A percentile compares a stretch with the other conserved stretches of the same genome.
phyloP scores from a whole-genome alignment of 495 filamentous ascomycete species.

The Neurospora africana region DNA sequence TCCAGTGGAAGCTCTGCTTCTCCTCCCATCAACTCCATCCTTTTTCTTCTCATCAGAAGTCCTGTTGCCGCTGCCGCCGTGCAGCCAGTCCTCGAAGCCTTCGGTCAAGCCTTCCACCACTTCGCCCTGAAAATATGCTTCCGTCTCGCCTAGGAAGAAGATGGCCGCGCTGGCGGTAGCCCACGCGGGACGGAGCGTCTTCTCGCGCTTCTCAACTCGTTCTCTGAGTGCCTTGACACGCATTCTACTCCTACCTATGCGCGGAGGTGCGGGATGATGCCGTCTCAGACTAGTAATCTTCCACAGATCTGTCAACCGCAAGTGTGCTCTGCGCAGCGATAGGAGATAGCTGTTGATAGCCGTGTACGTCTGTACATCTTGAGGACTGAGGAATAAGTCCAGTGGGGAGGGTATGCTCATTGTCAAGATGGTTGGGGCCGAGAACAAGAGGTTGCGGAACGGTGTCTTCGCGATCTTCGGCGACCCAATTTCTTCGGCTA shows the following conservation, averaged over 20 bases:
- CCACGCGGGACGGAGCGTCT: slow-evolving; percentile 70
- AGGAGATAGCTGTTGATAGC: slow-evolving; percentile 79
- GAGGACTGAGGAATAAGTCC: slow-evolving; percentile 70
- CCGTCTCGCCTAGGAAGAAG: slow-evolving; percentile 78
- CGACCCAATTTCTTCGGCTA: slow-evolving; percentile 10
- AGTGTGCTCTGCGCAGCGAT: slow-evolving; percentile 68
- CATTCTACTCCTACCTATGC: slow-evolving; percentile 44
- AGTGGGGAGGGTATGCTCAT: slow-evolving; percentile 68
- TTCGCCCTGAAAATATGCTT: slow-evolving; percentile 81
- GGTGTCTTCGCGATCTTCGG: slow-evolving; percentile 31
- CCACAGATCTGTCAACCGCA: slow-evolving; percentile 75
- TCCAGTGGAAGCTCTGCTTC: neutral
- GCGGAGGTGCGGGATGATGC: slow-evolving; percentile 58
- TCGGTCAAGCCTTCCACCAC: slow-evolving; percentile 69
- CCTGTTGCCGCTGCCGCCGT: slow-evolving; percentile 20
- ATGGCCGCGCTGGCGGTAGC: slow-evolving; percentile 71
- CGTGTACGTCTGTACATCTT: slow-evolving; percentile 70
- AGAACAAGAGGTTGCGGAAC: slow-evolving; percentile 77
- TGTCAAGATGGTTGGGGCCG: slow-evolving; percentile 59
- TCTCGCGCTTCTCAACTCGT: slow-evolving; percentile 46
- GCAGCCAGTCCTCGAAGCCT: slow-evolving; percentile 47
- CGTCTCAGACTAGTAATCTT: slow-evolving; percentile 67
- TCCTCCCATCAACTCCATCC: neutral
- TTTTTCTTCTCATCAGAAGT: slow-evolving; percentile 6
- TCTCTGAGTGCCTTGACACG: slow-evolving; percentile 38